Conservation (phyloP, 768 basidiomycete genomes). For the Rickenella mellea region DNA sequence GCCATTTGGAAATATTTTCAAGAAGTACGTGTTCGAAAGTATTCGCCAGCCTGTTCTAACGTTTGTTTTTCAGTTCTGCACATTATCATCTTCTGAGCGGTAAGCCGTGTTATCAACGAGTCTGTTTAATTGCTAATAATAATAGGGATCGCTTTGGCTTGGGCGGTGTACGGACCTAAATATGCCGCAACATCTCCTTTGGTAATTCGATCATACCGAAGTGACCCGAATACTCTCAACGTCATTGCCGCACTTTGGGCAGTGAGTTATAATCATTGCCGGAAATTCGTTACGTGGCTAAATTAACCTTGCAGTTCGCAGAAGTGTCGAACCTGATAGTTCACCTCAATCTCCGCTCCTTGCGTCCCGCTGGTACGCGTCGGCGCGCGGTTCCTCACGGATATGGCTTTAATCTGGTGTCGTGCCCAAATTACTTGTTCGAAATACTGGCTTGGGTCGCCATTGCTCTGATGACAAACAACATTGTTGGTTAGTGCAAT, state of each 20-base stretch:
- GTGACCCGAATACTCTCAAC: conserved; percentile 60
- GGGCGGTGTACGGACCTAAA: conserved; percentile 72
- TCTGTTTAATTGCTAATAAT: conserved; percentile 1
- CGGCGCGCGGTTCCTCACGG: conserved; percentile 84
- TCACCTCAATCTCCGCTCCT: conserved; percentile 72
- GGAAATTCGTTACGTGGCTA: neutral
- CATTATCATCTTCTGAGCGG: conserved; percentile 84
- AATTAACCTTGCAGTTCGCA: conserved; percentile 44
- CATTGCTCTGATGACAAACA: conserved; percentile 70
- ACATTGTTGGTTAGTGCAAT: conserved; percentile 62
- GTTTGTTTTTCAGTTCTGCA: conserved; percentile 45
- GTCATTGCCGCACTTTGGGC: conserved; percentile 60
- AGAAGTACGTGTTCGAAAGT: conserved; percentile 48
- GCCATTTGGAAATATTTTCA: conserved; percentile 78
- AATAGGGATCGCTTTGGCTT: conserved; percentile 65
- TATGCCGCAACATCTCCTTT: conserved; percentile 60
- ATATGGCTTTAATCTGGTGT: conserved; percentile 82
- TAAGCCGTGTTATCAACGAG: conserved; percentile 11
- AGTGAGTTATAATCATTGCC: conserved; percentile 37
- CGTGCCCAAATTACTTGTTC: conserved; percentile 92
- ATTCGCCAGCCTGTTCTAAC: neutral
- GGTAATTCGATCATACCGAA: conserved; percentile 51
- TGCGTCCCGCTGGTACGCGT: conserved; percentile 74
- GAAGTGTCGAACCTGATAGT: conserved; percentile 79
- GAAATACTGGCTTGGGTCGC: conserved; percentile 72